Conservation (phyloP, 371 early-diverging fungal genomes). For the Saksenaea oblongispora region DNA sequence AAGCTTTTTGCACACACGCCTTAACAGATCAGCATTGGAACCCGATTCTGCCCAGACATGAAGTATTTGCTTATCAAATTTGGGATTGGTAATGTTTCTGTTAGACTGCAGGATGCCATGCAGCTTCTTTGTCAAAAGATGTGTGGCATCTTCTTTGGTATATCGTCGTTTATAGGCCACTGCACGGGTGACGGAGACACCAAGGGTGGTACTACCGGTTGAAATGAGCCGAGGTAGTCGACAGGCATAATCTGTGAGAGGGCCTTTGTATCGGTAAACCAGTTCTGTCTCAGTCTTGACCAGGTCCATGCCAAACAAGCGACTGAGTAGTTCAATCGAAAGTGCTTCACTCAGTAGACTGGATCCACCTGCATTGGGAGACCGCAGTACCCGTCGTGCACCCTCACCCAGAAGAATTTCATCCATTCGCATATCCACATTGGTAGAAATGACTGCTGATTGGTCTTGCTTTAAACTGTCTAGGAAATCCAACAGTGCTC, state of each 20-base stretch:
- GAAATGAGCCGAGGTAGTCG: constrained; percentile 11
- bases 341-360: constrained; percentile 55
- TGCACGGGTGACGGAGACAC: constrained; percentile 62
- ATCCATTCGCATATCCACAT: constrained; percentile 13
- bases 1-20: constrained; percentile 17
- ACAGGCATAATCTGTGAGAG: constrained; percentile 60
- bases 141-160: constrained; percentile 39
- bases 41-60: constrained; percentile 62
- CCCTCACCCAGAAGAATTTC: constrained; percentile 2
- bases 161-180: constrained; percentile 43
- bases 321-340: constrained; percentile 51
- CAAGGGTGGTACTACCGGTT: constrained; percentile 19
- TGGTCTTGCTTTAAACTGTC: constrained; percentile 2
- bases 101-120: constrained; percentile 40
- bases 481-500: constrained; percentile 12
- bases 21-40: constrained; percentile 21
- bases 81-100: constrained; percentile 32
- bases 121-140: constrained; percentile 50
- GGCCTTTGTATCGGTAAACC: constrained; percentile 38
- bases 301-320: constrained; percentile 46
- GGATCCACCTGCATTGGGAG: constrained; percentile 58
- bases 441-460: constrained; percentile 20
- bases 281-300: constrained; percentile 62
- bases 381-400: constrained; percentile 33
- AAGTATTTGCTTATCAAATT: constrained; percentile 53